Conservation (phyloP, 2,329 filamentous ascomycete genomes). For the Orbilia brochopaga region DNA sequence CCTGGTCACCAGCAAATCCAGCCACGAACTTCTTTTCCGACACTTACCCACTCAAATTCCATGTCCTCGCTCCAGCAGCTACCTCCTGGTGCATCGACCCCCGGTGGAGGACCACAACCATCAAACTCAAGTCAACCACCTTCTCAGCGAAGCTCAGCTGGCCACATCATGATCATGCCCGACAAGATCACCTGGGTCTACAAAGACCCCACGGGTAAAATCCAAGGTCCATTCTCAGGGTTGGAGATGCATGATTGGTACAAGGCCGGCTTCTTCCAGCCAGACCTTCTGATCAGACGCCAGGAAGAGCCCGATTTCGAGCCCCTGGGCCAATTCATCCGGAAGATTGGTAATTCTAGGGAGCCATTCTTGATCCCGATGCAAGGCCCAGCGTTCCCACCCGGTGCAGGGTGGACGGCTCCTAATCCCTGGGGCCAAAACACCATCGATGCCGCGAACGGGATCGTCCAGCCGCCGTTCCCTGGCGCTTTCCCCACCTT, state of each 20-base stretch:
- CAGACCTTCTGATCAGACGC: conserved; percentile 92
- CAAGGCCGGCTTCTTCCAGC: conserved; percentile 96
- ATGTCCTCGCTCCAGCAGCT: conserved; percentile 39
- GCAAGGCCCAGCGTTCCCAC: conserved; percentile 72
- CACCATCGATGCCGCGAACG: conserved; percentile 58
- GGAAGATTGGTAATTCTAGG: conserved; percentile 93
- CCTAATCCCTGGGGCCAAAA: conserved; percentile 59
- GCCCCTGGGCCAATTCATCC: conserved; percentile 89
- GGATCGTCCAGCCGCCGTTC: conserved; percentile 81
- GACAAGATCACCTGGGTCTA: conserved; percentile 99
- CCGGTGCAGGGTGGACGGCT: conserved; percentile 38
- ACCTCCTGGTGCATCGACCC: conserved; percentile 8
- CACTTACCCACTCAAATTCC: conserved; percentile 34
- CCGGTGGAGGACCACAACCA: conserved; percentile 8
- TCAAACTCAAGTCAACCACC: conserved; percentile 44
- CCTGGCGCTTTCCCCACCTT: conserved; percentile 94
- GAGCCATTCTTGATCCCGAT: conserved; percentile 98
- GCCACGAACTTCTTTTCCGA: conserved; percentile 27
- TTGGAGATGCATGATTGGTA: conserved; percentile 99
- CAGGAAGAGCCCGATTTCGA: conserved; percentile 93
- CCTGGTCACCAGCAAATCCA: conserved; percentile 28
- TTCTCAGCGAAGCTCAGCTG: conserved; percentile 70
- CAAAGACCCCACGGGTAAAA: conserved; percentile 87
- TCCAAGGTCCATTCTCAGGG: conserved; percentile 93
- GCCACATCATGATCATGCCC: conserved; percentile 97